A percentile compares a stretch with the other conserved stretches of the same genome.
phyloP scores from a whole-genome alignment of 768 basidiomycete genomes.

The Paxillus ammoniavirescens region DNA sequence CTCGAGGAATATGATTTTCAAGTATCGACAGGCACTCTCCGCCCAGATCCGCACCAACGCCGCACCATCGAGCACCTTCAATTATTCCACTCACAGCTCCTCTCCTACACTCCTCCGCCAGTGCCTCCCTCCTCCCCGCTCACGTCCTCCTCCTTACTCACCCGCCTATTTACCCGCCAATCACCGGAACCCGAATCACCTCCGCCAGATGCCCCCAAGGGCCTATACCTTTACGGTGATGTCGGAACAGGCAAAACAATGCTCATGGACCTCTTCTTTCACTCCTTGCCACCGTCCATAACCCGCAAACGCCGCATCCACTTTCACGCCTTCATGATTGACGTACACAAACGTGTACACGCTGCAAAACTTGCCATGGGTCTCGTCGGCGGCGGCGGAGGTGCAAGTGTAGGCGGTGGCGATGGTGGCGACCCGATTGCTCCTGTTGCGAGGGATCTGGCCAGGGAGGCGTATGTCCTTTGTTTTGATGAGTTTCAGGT shows the following conservation, averaged over 20 bases:
- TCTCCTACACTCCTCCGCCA: constrained; percentile 66
- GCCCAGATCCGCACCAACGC: constrained; percentile 80
- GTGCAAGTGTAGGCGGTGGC: constrained; percentile 24
- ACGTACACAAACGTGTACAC: constrained; percentile 92
- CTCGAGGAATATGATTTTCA: constrained; percentile 46
- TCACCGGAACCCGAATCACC: constrained; percentile 27
- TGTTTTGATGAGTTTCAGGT: constrained; percentile 99
- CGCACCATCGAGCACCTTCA: constrained; percentile 83
- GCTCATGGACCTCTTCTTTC: constrained; percentile 98
- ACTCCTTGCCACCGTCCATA: constrained; percentile 67
- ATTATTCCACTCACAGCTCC: constrained; percentile 69
- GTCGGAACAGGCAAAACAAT: constrained; percentile 98
- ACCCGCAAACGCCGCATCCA: constrained; percentile 85
- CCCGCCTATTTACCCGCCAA: constrained; percentile 30
- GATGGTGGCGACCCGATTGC: constrained; percentile 72
- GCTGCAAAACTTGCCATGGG: constrained; percentile 75
- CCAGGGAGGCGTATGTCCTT: constrained; percentile 77
- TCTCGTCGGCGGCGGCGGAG: constrained; percentile 39
- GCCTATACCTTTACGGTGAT: constrained; percentile 93
- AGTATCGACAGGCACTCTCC: constrained; percentile 52
- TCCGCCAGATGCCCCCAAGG: constrained; percentile 66
- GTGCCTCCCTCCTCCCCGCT: constrained; percentile 42
- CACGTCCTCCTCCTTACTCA: constrained; percentile 14
- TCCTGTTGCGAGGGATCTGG: constrained; percentile 85
- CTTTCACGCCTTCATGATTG: constrained; percentile 99